Evolutionary conservation across 1,139 yeast genomes (phyloP).

Genomic region (Arxiozyma slooffiae): DNA sequence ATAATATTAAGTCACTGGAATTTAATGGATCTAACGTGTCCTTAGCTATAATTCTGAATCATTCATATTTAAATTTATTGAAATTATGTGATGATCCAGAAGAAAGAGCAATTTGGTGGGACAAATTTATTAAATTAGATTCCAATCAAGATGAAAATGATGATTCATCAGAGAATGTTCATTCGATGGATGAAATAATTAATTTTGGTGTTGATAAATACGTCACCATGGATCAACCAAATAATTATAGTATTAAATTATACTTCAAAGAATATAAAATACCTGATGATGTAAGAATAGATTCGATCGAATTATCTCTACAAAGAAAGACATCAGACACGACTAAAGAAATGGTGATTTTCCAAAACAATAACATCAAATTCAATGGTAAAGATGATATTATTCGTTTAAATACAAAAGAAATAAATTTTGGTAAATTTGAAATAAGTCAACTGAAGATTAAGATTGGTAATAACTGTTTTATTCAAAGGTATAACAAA

Average conservation of each 20-base stretch:
- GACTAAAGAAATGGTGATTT: conserved; percentile 15
- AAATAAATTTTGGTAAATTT: conserved; percentile 22
- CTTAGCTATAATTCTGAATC: conserved; percentile 20
- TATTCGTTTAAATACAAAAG: conserved; percentile 13
- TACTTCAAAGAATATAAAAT: conserved; percentile 12
- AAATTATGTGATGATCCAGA: conserved; percentile 13
- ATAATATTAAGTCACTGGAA: conserved; percentile 12
- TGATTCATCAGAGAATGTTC: conserved; percentile 12
- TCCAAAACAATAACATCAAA: conserved; percentile 8
- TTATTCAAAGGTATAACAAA: conserved; percentile 17
- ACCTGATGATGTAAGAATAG: conserved; percentile 15
- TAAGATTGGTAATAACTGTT: conserved; percentile 20
- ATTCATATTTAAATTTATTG: conserved; percentile 25
- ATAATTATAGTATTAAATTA: conserved; percentile 19
- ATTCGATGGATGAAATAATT: conserved; percentile 21
- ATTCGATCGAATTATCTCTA: conserved; percentile 15
- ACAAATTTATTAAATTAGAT: conserved; percentile 17
- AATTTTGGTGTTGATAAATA: conserved; percentile 8
- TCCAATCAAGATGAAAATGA: conserved; percentile 7
- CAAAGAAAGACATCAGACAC: conserved; percentile 7
- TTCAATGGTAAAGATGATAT: conserved; percentile 6
- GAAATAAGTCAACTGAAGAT: conserved; percentile 18
- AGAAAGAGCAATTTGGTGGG: conserved; percentile 24
- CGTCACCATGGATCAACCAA: conserved; percentile 12
- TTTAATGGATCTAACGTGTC: conserved; percentile 25